Evolutionary conservation across 1,284 basidiomycete species (phyloP).

Genomic region (Leccinum subspadiceum): DNA sequence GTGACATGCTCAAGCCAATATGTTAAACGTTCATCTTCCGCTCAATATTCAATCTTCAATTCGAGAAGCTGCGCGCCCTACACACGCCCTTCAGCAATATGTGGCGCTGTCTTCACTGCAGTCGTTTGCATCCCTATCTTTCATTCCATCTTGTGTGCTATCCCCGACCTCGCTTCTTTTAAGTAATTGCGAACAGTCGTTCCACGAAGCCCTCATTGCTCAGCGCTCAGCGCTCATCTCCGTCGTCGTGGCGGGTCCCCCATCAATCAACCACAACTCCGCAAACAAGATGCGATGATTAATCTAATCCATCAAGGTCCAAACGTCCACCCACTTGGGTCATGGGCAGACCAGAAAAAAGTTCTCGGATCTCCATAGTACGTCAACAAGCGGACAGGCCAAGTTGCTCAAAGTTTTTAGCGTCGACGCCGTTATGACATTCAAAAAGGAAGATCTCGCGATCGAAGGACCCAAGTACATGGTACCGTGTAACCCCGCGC

Average conservation of each 20-base stretch:
- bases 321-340: neutral
- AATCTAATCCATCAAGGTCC: neutral
- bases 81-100: constrained; percentile 7
- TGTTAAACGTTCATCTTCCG: constrained; percentile 3
- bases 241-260: constrained; percentile 11
- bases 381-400: neutral
- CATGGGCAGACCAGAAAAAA: neutral
- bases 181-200: constrained; percentile 4
- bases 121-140: constrained; percentile 4
- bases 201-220: constrained; percentile 8
- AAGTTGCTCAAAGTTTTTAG: constrained; percentile 10
- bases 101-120: constrained; percentile 18
- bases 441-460: constrained; percentile 1
- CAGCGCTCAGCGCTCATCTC: constrained; percentile 22
- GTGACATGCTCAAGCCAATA: constrained; percentile 2
- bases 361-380: neutral
- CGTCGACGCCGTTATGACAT: constrained; percentile 9
- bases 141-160: constrained; percentile 4
- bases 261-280: neutral
- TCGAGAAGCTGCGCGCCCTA: neutral
- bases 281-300: neutral
- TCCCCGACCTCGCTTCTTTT: constrained; percentile 15
- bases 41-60: constrained; percentile 15
- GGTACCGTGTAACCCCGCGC: neutral
- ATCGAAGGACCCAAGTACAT: neutral